A percentile compares a stretch with the other conserved stretches of the same genome.
These are phyloP conservation scores for Ampelomyces quisqualis DNA, from an alignment of 2,329 filamentous ascomycete species.

Conservation along the genomic window DNA sequence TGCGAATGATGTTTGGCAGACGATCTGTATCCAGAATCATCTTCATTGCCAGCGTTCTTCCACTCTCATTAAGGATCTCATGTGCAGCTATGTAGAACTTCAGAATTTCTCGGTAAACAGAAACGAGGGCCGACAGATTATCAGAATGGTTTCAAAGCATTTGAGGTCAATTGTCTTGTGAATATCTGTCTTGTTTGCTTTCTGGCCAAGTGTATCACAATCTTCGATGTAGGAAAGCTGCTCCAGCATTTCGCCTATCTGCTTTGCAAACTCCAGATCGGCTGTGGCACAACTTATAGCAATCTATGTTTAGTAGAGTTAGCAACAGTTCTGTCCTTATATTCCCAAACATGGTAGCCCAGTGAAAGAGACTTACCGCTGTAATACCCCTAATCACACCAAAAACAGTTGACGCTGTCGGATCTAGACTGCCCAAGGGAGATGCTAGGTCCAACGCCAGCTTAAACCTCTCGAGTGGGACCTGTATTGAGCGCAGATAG, in stretches of 20 bases:
- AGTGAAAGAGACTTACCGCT: no score
- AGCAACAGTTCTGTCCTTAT: no score
- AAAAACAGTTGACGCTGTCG: no score
- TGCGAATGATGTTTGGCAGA: slow-evolving; percentile 12
- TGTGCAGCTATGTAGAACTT: slow-evolving; percentile 11
- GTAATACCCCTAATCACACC: no score
- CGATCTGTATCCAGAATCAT: slow-evolving; percentile 12
- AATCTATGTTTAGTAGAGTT: no score
- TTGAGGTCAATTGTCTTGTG: slow-evolving; percentile 7
- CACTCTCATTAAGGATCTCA: slow-evolving; percentile 9
- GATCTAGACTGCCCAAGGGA: no score
- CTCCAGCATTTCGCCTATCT: slow-evolving; percentile 12
- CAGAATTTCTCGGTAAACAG: slow-evolving; percentile 10
- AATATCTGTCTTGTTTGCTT: slow-evolving; percentile 8
- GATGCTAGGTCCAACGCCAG: no score
- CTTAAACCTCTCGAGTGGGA: no score
- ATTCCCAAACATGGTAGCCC: no score
- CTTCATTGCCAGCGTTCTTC: slow-evolving; percentile 8
- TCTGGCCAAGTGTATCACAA: slow-evolving; percentile 13
- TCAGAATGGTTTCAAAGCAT: not conserved
- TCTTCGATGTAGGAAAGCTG: slow-evolving; percentile 15
- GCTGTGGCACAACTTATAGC: no score
- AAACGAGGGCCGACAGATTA: slow-evolving; percentile 8
- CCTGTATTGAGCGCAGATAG: no score
- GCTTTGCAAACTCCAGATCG: slow-evolving; percentile 13